These are phyloP conservation scores for Fusarium sp. DNA, from an alignment of 2,329 filamentous ascomycete genomes.

Conservation along the genomic window DNA sequence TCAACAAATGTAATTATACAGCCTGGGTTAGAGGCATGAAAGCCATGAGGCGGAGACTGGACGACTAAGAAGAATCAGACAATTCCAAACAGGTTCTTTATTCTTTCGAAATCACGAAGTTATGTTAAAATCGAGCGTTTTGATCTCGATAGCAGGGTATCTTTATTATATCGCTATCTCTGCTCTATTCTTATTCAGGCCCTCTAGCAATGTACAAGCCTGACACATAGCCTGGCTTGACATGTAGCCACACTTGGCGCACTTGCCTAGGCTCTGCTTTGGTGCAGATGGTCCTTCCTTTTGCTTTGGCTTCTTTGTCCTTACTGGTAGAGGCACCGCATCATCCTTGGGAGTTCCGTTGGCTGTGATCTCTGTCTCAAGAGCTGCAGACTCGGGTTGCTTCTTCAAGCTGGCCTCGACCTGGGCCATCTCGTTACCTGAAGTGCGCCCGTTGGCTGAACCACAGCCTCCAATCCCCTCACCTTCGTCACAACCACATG, in stretches of 20 bases:
- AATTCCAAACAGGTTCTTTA: constrained; percentile 7
- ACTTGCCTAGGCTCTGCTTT: constrained; percentile 83
- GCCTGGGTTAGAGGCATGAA: constrained; percentile 12
- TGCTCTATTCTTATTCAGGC: constrained; percentile 82
- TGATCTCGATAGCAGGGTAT: constrained; percentile 13
- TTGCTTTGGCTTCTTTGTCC: constrained; percentile 44
- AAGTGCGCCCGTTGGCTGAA: constrained; percentile 68
- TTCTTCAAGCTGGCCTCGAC: constrained; percentile 70
- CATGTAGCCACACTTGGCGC: constrained; percentile 91
- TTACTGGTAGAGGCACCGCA: constrained; percentile 51
- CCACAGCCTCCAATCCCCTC: constrained; percentile 76
- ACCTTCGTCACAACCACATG: constrained; percentile 52
- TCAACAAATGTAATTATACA: constrained; percentile 40
- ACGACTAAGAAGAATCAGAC: constrained; percentile 28
- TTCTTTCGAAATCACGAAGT: neutral
- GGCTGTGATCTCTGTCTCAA: constrained; percentile 50
- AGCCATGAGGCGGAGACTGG: constrained; percentile 8
- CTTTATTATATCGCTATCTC: constrained; percentile 63
- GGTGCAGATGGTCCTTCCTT: constrained; percentile 49
- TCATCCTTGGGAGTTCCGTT: constrained; percentile 42
- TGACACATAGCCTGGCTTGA: constrained; percentile 95
- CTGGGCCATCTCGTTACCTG: constrained; percentile 81
- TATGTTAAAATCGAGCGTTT: neutral
- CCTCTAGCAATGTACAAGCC: constrained; percentile 89
- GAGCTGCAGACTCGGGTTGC: constrained; percentile 30